phyloP scores from a whole-genome alignment of 176 grass and related monocot species.

The Aegilops sharonensis region DNA sequence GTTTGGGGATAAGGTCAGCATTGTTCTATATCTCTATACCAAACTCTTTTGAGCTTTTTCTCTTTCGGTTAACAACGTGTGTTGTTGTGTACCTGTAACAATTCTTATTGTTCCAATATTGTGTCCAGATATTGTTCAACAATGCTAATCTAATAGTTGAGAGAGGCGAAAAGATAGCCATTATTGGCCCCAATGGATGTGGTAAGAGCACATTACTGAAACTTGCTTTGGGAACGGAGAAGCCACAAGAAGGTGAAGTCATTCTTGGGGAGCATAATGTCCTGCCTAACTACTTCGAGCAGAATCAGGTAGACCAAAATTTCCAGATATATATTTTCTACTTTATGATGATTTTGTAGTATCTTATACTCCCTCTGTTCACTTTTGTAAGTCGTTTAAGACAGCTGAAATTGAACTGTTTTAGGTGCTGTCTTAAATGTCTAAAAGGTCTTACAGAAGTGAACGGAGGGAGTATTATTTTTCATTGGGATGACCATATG shows the following conservation, averaged over 20 bases:
- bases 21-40: not conserved
- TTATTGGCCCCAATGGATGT: constrained; percentile 97
- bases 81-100: not conserved
- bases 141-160: constrained; percentile 89
- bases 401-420: no score
- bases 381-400: no score
- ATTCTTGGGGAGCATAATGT: constrained; percentile 94
- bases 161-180: constrained; percentile 94
- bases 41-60: constrained; percentile 4
- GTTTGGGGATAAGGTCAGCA: constrained; percentile 76
- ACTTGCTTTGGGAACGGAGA: constrained; percentile 83
- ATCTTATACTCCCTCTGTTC: not conserved
- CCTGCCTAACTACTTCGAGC: constrained; percentile 96
- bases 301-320: constrained; percentile 75
- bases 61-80: not conserved
- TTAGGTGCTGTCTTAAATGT: no score
- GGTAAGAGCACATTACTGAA: constrained; percentile 91
- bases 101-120: constrained; percentile 16
- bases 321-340: not conserved
- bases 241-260: constrained; percentile 74
- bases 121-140: constrained; percentile 70
- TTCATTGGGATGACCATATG: not conserved
- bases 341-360: constrained; percentile 5
- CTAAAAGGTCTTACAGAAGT: no score
- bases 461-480: not conserved